Base-by-base conservation (phyloP, 805 yeast genomes). In the Wickerhamomyces queroliae region DNA sequence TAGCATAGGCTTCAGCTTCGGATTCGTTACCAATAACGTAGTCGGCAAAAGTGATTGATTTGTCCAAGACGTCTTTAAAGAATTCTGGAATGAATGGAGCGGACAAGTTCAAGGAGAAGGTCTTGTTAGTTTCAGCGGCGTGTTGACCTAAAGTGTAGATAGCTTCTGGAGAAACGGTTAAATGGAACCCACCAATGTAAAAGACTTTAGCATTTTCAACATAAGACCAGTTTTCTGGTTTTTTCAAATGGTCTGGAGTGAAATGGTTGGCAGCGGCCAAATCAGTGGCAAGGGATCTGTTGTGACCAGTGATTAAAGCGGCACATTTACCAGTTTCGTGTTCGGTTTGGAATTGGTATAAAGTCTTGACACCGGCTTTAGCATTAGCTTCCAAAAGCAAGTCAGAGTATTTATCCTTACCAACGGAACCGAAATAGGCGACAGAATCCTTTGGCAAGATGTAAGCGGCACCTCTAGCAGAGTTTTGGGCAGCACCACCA, bases 401-500 rank as follows among this genome's bases (percentile, higher is more conserved):
- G 45, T 83, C 88, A 43, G 93, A 80, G 66, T 82, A 91, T 53
- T 80, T 74, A 66, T 93, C 99, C 53, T 85, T 76, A 59, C 99
- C 99, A 46, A 91, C 98, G 37, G 95, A 83, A 40, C 99, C 99
- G 60, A 91, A 87, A 73, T 93, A 93, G 39, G 83, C 83, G 41
- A 93, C 98, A 24, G 91, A 79, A 52, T 78, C 64, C 35, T 69
- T 64, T 44, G 97, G 96, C 37, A 93, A 74, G 41, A 88, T 65
- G 68, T 87, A 91, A 61, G 91, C 97, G 37, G 98, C 98, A 59
- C 96, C 99, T 69, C 99, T 81, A 42, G 98, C 97, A 48, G 98
- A 79, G 73, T 93, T 93, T 71, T 93, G 99, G 45, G 97, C 99
- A 56, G 99, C 99, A 63, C 99, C 99, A 53, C 99, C 99, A 46